Evolutionary conservation across 176 grass and related monocot genomes (phyloP), one percentile per base, ranked within the genome.

Genomic region (Musa itinerans): DNA sequence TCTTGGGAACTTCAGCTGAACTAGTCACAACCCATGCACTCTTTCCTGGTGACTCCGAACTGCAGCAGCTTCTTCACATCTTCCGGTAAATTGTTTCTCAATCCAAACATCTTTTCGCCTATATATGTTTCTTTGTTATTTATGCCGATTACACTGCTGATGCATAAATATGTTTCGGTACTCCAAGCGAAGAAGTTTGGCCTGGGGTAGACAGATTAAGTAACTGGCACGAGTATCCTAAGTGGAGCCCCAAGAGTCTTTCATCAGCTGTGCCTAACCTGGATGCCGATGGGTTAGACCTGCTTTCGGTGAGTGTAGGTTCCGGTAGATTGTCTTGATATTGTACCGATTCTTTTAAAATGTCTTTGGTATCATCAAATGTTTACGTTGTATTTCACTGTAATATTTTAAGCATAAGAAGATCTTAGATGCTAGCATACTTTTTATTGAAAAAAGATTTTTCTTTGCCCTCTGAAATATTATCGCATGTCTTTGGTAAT

Each of bases 41-140:
- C 53, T 90, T 92, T 75, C 76, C 83, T 12, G 93, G 93, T 16
- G 93, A 96, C 58, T 96, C 93, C 8, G 93, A 96, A 87, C 59
- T 92, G 61, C 93, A 96, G 78, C 93, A 96, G 79, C 87, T 96
- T 48, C 81, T 96, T 61, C 85, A 92, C 79, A 96, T 96, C 66
- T 96, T 96, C 87, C 90, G 89, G 93, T 87, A 86, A 75, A 74
- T 68, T 61, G 9, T 1, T 20, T 61, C 17, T 61, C 15, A 20
- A 68, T 26, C 13, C 65, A 6, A 6, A 17, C 55, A 12, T 58
- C 17, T 58, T 58, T 58, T 58, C 17, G 13, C 1, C 55, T 58
- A 34, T 12, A 23, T 23, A 23, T 11, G 12, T 34, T 67, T 13
- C 25, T 67, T 25, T 2, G 20, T 21, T 67, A 67, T 24, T 14